Conservation (phyloP, 202 grass and related monocot genomes). For the Zoysia matrella region DNA sequence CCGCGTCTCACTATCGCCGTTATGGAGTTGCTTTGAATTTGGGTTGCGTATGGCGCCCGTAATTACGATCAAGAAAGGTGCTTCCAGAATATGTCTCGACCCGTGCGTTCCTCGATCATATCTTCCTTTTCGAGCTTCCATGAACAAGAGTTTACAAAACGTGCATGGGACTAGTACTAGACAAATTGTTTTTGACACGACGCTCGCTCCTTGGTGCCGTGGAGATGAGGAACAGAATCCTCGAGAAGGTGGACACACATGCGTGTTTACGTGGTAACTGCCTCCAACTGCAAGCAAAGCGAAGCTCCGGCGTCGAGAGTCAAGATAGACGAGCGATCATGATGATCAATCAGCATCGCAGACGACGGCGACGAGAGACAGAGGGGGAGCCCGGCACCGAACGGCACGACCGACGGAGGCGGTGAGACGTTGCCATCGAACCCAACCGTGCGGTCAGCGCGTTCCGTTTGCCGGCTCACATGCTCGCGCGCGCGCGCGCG, state of each 20-base stretch:
- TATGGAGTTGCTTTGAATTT: slow-evolving; percentile 28
- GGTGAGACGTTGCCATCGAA: slow-evolving; percentile 51
- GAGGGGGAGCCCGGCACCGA: neutral
- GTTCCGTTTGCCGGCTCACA: neutral
- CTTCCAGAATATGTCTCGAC: neutral
- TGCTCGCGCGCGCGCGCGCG: slow-evolving; percentile 8
- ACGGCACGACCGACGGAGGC: neutral
- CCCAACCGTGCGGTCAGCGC: slow-evolving; percentile 52
- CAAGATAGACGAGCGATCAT: neutral
- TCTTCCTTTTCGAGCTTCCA: neutral
- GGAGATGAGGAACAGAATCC: neutral
- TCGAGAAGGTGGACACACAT: neutral
- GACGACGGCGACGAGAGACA: neutral
- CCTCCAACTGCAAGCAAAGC: neutral
- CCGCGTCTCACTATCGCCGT: neutral
- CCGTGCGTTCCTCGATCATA: slow-evolving; percentile 5
- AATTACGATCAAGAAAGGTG: slow-evolving; percentile 12
- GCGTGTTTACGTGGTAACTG: neutral
- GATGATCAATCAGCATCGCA: neutral
- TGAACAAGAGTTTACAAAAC: neutral
- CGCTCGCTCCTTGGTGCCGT: neutral
- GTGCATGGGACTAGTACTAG: neutral
- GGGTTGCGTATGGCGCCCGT: neutral
- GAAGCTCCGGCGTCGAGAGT: neutral
- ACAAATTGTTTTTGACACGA: neutral